Conservation (phyloP, 805 yeast genomes). For the Scheffersomyces coipomensis region DNA sequence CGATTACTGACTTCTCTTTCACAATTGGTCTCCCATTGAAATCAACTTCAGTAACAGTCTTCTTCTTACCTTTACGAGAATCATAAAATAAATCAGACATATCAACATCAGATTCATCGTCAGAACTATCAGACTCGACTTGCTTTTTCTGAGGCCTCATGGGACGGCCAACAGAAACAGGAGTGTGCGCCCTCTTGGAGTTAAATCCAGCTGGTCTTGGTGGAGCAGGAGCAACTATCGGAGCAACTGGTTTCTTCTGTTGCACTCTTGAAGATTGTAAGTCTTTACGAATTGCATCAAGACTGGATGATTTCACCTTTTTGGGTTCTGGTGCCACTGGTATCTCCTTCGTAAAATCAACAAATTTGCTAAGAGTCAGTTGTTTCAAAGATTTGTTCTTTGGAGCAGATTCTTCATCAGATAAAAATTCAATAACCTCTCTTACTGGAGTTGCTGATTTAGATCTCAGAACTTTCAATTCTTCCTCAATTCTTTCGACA, state of each 20-base stretch:
- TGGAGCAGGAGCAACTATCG: conserved; percentile 40
- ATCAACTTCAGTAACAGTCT: conserved; percentile 41
- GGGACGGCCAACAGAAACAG: conserved; percentile 35
- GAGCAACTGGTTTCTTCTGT: conserved; percentile 22
- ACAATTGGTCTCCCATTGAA: conserved; percentile 40
- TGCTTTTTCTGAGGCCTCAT: conserved; percentile 22
- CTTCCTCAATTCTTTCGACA: conserved; percentile 50
- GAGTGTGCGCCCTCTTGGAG: conserved; percentile 15
- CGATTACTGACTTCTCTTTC: conserved; percentile 27
- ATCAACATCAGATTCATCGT: conserved; percentile 35
- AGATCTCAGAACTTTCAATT: conserved; percentile 27
- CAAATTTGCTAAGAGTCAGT: conserved; percentile 34
- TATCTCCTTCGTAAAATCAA: conserved; percentile 26
- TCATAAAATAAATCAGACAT: conserved; percentile 41
- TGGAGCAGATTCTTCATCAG: not conserved
- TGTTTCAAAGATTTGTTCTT: conserved; percentile 20
- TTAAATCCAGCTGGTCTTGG: conserved; percentile 57
- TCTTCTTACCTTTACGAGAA: conserved; percentile 23
- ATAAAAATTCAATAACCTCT: not conserved
- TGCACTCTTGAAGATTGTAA: conserved; percentile 18
- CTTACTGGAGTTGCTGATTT: conserved; percentile 1
- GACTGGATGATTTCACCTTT: conserved; percentile 24
- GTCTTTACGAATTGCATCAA: conserved; percentile 34
- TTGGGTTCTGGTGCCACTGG: conserved; percentile 36
- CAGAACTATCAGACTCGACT: conserved; percentile 32